Conservation (phyloP, 2,329 filamentous ascomycete species). For the Colletotrichum lentis region DNA sequence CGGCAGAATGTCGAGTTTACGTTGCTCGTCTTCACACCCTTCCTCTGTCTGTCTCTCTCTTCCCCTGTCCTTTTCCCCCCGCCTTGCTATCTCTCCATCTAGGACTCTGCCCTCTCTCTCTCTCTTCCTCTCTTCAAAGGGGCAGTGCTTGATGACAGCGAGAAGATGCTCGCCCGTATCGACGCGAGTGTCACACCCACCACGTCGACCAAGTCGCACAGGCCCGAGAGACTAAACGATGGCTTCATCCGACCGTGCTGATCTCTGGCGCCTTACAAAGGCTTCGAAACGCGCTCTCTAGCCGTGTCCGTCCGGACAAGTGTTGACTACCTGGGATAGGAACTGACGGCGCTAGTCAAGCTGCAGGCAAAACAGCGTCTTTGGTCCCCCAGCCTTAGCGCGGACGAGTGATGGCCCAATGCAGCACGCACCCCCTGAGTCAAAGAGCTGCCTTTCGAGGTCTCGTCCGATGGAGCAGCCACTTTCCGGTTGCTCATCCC, state of each 20-base stretch:
- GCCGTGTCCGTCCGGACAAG: conserved; percentile 9
- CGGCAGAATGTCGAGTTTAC: background rate
- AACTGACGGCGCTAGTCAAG: conserved; percentile 19
- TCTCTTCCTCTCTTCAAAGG: no score
- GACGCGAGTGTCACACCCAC: background rate
- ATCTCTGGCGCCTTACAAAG: conserved; percentile 13
- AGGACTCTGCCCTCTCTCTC: no score
- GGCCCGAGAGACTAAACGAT: conserved; percentile 18
- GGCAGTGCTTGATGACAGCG: background rate
- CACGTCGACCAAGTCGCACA: conserved; percentile 13
- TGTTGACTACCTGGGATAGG: conserved; percentile 5
- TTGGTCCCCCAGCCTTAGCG: conserved; percentile 21
- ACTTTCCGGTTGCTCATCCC: conserved; percentile 31
- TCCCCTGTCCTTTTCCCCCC: no score
- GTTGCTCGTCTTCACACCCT: background rate
- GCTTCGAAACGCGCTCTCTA: conserved; percentile 24
- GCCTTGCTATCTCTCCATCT: no score
- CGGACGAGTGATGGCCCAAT: conserved; percentile 16
- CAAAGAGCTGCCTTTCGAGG: conserved; percentile 19
- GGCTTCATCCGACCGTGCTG: conserved; percentile 5
- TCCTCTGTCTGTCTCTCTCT: no score
- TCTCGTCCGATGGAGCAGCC: conserved; percentile 27
- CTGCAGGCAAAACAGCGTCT: conserved; percentile 12
- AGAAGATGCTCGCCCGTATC: background rate
- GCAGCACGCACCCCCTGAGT: conserved; percentile 30